A percentile compares a stretch with the other conserved stretches of the same genome.
Conservation (phyloP, 352 stramenopile genomes). For the Phytophthora syringae region DNA sequence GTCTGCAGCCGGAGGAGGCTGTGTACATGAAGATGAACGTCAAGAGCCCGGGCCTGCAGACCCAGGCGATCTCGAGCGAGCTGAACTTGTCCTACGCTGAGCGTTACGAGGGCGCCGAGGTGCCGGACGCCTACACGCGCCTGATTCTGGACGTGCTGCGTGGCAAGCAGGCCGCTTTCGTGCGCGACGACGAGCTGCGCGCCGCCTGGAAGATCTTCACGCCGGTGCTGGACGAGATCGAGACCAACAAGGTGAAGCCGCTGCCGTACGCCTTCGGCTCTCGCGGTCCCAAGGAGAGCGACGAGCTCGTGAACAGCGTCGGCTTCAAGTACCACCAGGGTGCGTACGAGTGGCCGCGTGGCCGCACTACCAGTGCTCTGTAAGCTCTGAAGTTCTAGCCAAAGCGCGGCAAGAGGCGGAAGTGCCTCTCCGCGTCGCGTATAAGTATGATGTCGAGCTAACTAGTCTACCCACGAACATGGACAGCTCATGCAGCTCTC, state of each 20-base stretch:
- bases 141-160: slow-evolving; percentile 98
- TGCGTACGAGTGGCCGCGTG: slow-evolving; percentile 68
- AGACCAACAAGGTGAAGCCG: slow-evolving; percentile 92
- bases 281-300: slow-evolving; percentile 91
- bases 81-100: slow-evolving; percentile 96
- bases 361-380: slow-evolving; percentile 50
- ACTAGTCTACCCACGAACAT: slow-evolving; percentile 13
- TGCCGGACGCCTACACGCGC: slow-evolving; percentile 97
- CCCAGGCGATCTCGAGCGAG: slow-evolving; percentile 93
- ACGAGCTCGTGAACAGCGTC: slow-evolving; percentile 73
- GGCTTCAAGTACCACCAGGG: slow-evolving; percentile 85
- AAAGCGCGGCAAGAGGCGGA: slow-evolving; percentile 7
- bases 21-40: slow-evolving; percentile 98
- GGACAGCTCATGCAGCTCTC: neutral
- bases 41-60: slow-evolving; percentile 94
- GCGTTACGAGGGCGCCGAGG: slow-evolving; percentile 85
- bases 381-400: slow-evolving; percentile 37
- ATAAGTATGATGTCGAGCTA: slow-evolving; percentile 37
- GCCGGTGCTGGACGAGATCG: slow-evolving; percentile 96
- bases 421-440: slow-evolving; percentile 4
- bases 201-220: slow-evolving; percentile 98
- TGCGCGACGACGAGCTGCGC: slow-evolving; percentile 96
- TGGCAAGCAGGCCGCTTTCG: slow-evolving; percentile 96
- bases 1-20: slow-evolving; percentile 95
- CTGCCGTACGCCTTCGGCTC: slow-evolving; percentile 94